Evolutionary conservation across 2,329 filamentous ascomycete species (phyloP), one percentile per base, ranked within the genome.

Genomic region (Alternaria angustiovoidea): DNA sequence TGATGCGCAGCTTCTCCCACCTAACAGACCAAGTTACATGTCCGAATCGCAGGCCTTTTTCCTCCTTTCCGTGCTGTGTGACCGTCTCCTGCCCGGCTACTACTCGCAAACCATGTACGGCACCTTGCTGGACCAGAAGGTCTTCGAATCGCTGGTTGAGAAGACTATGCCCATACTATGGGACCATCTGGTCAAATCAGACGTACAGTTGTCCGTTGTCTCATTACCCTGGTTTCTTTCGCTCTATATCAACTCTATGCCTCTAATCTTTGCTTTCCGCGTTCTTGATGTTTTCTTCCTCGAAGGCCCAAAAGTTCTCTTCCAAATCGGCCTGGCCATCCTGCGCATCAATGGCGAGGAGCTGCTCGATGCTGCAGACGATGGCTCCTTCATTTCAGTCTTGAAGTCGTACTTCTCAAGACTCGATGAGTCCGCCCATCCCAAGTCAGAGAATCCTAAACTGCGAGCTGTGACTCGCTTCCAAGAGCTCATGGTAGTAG

Each of bases 81-180:
- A 98, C 77, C 90, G 94, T 47, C 84, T 99, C 2, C 87, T 98
- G 4, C 95, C 95, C 0, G 95, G 95, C 5, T 99, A 99, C 82
- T 99, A 99, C 79, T 98, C 94, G 5, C 96, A 91, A 18, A 99
- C 96, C 66, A 99, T 99, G 95, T 99, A 99, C 79, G 95, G 95
- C 69, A 99, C 95, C 1, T 84, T 99, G 5, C 86, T 99, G 39
- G 95, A 99, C 74, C 95, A 99, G 74, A 93, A 95, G 69, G 95
- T 99, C 14, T 99, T 99, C 72, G 95, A 99, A 80, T 96, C 92
- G 2, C 84, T 99, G 4, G 95, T 99, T n/a, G 95, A 99, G 79
- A 95, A 93, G 81, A 99, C 95, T 1, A 98, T 99, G 94, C 95
- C 95, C 1, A 91, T 99, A 59, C 86, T 99, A 16, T 99, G 95